Evolutionary conservation across 1,284 basidiomycete genomes (phyloP).

Genomic region (Moesziomyces globuligerus): DNA sequence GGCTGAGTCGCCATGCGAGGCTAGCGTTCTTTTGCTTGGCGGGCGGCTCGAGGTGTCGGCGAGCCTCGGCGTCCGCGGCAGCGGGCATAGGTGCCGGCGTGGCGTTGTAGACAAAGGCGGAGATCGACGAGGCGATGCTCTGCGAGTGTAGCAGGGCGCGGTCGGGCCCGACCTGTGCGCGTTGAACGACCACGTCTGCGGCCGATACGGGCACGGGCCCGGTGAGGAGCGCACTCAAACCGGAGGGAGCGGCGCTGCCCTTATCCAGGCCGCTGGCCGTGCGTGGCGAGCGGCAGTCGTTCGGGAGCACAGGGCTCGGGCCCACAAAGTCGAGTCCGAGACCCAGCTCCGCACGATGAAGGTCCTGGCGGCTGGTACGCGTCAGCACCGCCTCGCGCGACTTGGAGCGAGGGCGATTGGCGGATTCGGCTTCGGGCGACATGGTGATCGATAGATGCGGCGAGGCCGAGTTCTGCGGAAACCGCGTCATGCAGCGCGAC

Average conservation of each 20-base stretch:
- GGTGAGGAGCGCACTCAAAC: conserved; percentile 11
- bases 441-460: conserved; percentile 46
- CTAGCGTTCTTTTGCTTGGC: conserved; percentile 17
- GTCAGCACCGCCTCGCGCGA: conserved; percentile 26
- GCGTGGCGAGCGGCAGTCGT: conserved; percentile 42
- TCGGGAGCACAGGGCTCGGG: conserved; percentile 35
- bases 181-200: conserved; percentile 24
- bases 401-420: conserved; percentile 12
- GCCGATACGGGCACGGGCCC: conserved; percentile 1
- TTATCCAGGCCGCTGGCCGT: conserved; percentile 26
- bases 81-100: conserved; percentile 23
- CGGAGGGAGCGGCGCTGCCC: conserved; percentile 15
- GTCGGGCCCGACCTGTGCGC: conserved; percentile 16
- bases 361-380: conserved; percentile 10
- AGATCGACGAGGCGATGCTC: conserved; percentile 52
- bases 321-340: conserved; percentile 12
- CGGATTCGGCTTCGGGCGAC: conserved; percentile 19
- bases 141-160: conserved; percentile 26
- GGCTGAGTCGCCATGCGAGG: conserved; percentile 35
- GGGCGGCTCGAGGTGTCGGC: conserved; percentile 6
- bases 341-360: conserved; percentile 2
- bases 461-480: conserved; percentile 8
- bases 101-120: conserved; percentile 54
- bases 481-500: conserved; percentile 14
- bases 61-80: conserved; percentile 1